Evolutionary conservation across 2,329 filamentous ascomycete genomes (phyloP), one percentile per base, ranked within the genome.

Genomic region (Colletotrichum tropicicola): DNA sequence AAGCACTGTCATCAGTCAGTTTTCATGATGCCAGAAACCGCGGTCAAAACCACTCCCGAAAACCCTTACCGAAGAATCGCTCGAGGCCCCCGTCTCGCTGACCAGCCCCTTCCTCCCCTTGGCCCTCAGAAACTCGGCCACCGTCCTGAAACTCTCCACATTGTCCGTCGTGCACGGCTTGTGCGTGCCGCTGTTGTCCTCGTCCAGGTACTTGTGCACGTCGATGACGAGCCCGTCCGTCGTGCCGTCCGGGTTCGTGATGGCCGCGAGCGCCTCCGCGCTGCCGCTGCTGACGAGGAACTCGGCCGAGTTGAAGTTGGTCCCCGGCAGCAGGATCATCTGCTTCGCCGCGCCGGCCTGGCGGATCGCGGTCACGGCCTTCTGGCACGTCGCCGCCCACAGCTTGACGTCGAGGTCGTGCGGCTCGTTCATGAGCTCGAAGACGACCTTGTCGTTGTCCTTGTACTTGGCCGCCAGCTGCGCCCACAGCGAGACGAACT

Each of bases 401-500:
- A 77, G 73, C 25, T 71, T 74, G 68, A 90, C 80, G 70, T 88
- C 83, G 59, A 86, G 74, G 55, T 88, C 85, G 73, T 91, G 87
- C 6, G 89, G 89, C 76, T 89, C 90, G 76, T 92, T 92, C 89
- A 92, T 91, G 45, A 92, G 73, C 13, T 88, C 89, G 68, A 92
- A 90, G 4, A 85, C 80, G 25, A 92, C 76, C 65, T 84, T 87
- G 37, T 80, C 73, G 52, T 87, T 76, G 6, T 71, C 70, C 21
- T 80, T 82, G 74, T 91, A 92, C 71, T 87, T 86, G 1, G 76
- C 79, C 1, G 89, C 89, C 5, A 89, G 74, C 62, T 85, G 79
- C 2, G 72, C 74, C 89, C 89, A 92, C 5, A 91, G 75, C 43
- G 77, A 78, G 4, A 82, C 84, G 68, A 91, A 88, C 13, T 87